These are phyloP conservation scores for Filosporella fistucella DNA, from an alignment of 495 filamentous ascomycete species.

Conservation along the genomic window DNA sequence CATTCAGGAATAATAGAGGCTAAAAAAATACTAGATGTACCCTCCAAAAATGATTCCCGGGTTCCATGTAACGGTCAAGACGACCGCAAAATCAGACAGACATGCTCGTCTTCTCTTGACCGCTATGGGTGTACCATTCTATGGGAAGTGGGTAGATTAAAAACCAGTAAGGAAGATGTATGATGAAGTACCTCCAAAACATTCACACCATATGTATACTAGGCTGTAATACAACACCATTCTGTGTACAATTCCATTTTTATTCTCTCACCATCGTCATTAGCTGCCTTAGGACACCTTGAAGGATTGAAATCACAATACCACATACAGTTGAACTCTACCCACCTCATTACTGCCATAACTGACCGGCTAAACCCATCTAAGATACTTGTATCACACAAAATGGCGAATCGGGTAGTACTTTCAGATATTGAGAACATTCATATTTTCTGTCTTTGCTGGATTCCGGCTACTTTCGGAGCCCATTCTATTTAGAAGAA, in stretches of 20 bases:
- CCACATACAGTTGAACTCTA: no score
- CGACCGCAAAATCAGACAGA: conserved; percentile 80
- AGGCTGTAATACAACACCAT: conserved; percentile 3
- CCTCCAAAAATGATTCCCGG: conserved; percentile 92
- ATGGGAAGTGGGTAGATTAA: conserved; percentile 61
- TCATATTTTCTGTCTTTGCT: no score
- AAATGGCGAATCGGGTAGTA: no score
- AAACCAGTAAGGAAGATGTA: background rate
- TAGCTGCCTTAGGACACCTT: no score
- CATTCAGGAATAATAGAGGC: conserved; percentile 4
- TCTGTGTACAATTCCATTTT: conserved; percentile 5
- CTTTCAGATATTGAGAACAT: no score
- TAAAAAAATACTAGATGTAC: conserved; percentile 49
- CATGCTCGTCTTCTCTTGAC: conserved; percentile 85
- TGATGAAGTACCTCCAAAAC: background rate
- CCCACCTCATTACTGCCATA: no score
- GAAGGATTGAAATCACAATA: no score
- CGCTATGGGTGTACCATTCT: conserved; percentile 79
- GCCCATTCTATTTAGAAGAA: no score
- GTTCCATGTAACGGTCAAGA: conserved; percentile 82
- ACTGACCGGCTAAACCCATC: no score
- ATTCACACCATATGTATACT: conserved; percentile 16
- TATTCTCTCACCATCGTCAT: no score
- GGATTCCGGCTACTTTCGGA: no score
- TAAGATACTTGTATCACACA: no score